Evolutionary conservation across 257 asterid species (phyloP).

Genomic region (Hygrophila difformis): DNA sequence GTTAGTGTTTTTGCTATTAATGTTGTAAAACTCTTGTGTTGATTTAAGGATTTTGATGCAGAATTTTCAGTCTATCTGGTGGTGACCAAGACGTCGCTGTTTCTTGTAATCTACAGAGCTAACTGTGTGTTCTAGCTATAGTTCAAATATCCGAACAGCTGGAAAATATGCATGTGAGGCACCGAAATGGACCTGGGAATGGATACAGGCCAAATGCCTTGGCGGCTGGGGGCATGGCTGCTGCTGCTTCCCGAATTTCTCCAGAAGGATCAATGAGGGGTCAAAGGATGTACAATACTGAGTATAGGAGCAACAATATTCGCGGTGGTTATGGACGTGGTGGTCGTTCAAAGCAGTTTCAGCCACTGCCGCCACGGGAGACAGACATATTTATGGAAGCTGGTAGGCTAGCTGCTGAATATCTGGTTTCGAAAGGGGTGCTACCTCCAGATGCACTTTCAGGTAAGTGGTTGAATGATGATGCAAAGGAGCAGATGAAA

Average conservation of each 20-base stretch:
- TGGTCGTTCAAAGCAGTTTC: conserved; percentile 53
- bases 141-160: conserved; percentile 11
- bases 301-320: conserved; percentile 43
- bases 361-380: conserved; percentile 38
- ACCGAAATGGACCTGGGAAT: conserved; percentile 62
- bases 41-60: background rate
- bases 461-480: conserved; percentile 56
- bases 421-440: conserved; percentile 66
- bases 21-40: background rate
- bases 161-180: conserved; percentile 60
- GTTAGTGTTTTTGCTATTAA: conserved; percentile 4
- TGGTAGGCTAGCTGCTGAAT: conserved; percentile 87
- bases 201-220: conserved; percentile 61
- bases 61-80: conserved; percentile 3
- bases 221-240: conserved; percentile 50
- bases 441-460: conserved; percentile 63
- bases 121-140: conserved; percentile 1
- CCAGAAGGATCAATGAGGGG: conserved; percentile 66
- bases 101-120: background rate
- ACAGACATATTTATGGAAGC: conserved; percentile 75
- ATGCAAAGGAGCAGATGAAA: conserved; percentile 35
- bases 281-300: conserved; percentile 46
- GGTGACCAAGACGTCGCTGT: no score
- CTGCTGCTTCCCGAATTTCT: conserved; percentile 53
- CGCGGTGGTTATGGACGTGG: conserved; percentile 77